Evolutionary conservation across 2,329 filamentous ascomycete species (phyloP).

Genomic region (Cytospora paraplurivora): DNA sequence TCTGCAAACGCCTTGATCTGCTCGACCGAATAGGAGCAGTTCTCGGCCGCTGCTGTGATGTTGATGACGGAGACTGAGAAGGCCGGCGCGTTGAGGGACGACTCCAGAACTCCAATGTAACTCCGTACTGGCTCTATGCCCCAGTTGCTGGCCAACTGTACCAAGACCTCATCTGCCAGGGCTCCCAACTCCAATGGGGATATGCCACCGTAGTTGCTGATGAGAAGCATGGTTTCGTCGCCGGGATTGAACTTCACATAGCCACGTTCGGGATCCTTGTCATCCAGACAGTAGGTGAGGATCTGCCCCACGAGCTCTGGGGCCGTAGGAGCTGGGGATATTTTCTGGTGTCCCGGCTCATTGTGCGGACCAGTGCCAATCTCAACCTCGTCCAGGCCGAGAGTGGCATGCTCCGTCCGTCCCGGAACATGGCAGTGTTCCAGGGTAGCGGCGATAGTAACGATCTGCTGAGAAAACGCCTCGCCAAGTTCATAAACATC

Average conservation of each 20-base stretch:
- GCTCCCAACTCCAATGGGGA: constrained; percentile 60
- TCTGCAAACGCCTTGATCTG: constrained; percentile 68
- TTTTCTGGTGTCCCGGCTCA: constrained; percentile 62
- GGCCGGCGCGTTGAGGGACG: constrained; percentile 70
- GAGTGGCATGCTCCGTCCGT: constrained; percentile 49
- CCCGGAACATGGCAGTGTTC: constrained; percentile 64
- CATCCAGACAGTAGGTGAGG: constrained; percentile 61
- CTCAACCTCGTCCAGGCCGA: constrained; percentile 56
- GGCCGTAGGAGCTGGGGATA: constrained; percentile 53
- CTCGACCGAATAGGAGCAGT: constrained; percentile 48
- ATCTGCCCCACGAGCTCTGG: constrained; percentile 57
- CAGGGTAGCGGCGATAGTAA: constrained; percentile 60
- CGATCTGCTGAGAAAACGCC: constrained; percentile 53
- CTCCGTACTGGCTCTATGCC: constrained; percentile 56
- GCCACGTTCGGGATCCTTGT: constrained; percentile 51
- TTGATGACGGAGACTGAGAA: constrained; percentile 71
- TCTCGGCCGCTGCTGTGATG: constrained; percentile 49
- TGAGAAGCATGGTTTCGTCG: constrained; percentile 55
- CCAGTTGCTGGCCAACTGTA: constrained; percentile 52
- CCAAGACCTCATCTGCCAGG: constrained; percentile 54
- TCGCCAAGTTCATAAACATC: constrained; percentile 53
- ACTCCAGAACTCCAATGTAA: constrained; percentile 66
- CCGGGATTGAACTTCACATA: constrained; percentile 51
- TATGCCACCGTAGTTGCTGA: constrained; percentile 63
- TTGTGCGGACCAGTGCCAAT: constrained; percentile 70